These are phyloP conservation scores for Suillus subalutaceus DNA, from an alignment of 768 basidiomycete genomes.

Conservation along the genomic window DNA sequence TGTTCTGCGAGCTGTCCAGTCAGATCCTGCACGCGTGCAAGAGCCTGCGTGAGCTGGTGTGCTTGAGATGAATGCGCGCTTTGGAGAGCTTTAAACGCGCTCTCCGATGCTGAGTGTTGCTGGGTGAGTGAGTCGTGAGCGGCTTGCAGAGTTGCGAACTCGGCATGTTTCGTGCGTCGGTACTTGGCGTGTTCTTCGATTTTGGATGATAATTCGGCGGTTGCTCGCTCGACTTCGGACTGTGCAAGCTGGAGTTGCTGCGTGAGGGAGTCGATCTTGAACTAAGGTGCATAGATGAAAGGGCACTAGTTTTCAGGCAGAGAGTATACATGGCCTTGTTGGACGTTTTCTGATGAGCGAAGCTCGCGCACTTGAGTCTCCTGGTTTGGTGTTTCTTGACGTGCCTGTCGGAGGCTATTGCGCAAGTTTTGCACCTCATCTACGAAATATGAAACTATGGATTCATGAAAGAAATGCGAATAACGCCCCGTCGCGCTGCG, in stretches of 20 bases:
- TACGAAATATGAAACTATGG: constrained; percentile 27
- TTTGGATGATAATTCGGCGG: constrained; percentile 67
- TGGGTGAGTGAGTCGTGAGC: constrained; percentile 75
- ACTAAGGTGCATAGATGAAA: constrained; percentile 47
- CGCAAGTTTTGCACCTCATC: constrained; percentile 77
- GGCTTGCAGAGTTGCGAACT: constrained; percentile 74
- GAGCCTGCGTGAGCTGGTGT: constrained; percentile 76
- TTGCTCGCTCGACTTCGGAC: constrained; percentile 73
- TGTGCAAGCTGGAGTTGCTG: constrained; percentile 82
- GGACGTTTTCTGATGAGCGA: constrained; percentile 73
- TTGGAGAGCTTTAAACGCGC: constrained; percentile 73
- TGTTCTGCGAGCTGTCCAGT: constrained; percentile 82
- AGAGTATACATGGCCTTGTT: constrained; percentile 58
- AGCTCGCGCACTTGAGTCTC: constrained; percentile 74
- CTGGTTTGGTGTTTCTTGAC: constrained; percentile 71
- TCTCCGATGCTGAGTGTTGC: constrained; percentile 64
- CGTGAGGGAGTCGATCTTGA: constrained; percentile 81
- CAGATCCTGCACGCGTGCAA: constrained; percentile 74
- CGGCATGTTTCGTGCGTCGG: constrained; percentile 78
- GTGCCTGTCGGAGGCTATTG: constrained; percentile 69
- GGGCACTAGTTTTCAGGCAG: background rate
- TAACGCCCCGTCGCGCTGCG: constrained; percentile 71
- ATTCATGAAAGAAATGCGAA: constrained; percentile 2
- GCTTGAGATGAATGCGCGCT: constrained; percentile 70
- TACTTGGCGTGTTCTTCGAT: constrained; percentile 85